Base-by-base conservation (phyloP, 768 basidiomycete genomes). In the Fomitopsis pulvina region DNA sequence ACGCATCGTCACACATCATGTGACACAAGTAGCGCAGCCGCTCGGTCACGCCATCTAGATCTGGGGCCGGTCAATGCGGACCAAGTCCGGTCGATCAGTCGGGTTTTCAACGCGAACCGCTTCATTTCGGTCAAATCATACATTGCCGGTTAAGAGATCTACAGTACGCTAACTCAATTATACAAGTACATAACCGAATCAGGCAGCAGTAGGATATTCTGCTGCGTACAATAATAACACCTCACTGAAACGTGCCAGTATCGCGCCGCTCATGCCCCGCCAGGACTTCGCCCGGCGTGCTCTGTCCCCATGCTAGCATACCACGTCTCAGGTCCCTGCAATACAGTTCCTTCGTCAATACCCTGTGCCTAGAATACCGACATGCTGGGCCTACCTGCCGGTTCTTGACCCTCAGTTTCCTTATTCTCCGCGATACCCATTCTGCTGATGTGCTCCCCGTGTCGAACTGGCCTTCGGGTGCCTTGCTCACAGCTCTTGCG, bases 261-360 rank as follows among this genome's bases (percentile, higher is more conserved):
- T 45, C 29, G 4, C 27, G 26, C 29, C 43, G 24, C 26, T 45
- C 43, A 29, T 28, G 16, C 43, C 16, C 24, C 29, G 43, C 9
- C 16, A n/a, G 25, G 6, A 28, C 14, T 37, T 5, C 34, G 34
- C 34, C 48, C 53, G 21, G 54, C 47, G 40, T 61, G 63, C 38
- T 64, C 63, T 1, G 63, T 64, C n/a, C 63, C 63, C 52, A 57
- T 54, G 34, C 56, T 55, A 16, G 54, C 61, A 34, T 51, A 53
- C 63, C 63, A 64, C 2, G 58, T 55, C 37, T 63, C 56, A 14
- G 54, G 55, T 41, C 60, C 60, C 61, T 61, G 40, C 22, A 30
- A 30, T 26, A 10, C 28, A 22, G 28, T 37, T 12, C n/a, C 25
- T 16, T 16, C 14, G 34, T 37, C 34, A 37, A 18, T 5, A 43